Evolutionary conservation across 257 asterid genomes (phyloP).

Genomic region (Gentiana dahurica): DNA sequence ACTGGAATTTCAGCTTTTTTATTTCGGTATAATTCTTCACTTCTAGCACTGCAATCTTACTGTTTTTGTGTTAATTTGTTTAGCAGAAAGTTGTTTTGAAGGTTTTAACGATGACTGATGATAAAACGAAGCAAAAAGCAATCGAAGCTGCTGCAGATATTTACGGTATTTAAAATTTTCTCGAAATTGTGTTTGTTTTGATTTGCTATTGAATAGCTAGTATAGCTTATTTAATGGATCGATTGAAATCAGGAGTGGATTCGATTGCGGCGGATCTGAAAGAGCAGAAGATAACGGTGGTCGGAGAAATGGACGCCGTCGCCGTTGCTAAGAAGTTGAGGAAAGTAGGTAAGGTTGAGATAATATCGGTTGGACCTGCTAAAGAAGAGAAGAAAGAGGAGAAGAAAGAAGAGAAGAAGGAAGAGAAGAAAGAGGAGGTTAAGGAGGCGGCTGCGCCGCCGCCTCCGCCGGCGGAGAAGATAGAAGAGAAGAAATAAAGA

Average conservation of each 20-base stretch:
- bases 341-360: slow-evolving; percentile 53
- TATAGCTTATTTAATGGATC: neutral
- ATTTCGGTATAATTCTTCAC: no score
- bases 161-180: slow-evolving; percentile 22
- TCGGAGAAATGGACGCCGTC: slow-evolving; percentile 61
- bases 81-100: slow-evolving; percentile 9
- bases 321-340: slow-evolving; percentile 48
- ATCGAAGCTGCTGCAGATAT: slow-evolving; percentile 75
- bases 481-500: slow-evolving; percentile 16
- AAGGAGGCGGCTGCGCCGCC: no score
- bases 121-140: slow-evolving; percentile 66
- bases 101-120: slow-evolving; percentile 53
- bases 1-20: no score
- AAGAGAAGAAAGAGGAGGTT: slow-evolving; percentile 19
- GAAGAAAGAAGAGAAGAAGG: slow-evolving; percentile 24
- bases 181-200: neutral
- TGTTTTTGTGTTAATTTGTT: neutral
- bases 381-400: slow-evolving; percentile 45
- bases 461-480: neutral
- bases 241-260: slow-evolving; percentile 39
- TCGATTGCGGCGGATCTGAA: slow-evolving; percentile 53
- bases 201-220: neutral
- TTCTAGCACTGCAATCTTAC: no score
- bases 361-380: slow-evolving; percentile 61
- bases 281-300: slow-evolving; percentile 54